Evolutionary conservation across 306 rosid species (phyloP), one percentile per base, ranked within the genome.

Genomic region (Delonix regia): DNA sequence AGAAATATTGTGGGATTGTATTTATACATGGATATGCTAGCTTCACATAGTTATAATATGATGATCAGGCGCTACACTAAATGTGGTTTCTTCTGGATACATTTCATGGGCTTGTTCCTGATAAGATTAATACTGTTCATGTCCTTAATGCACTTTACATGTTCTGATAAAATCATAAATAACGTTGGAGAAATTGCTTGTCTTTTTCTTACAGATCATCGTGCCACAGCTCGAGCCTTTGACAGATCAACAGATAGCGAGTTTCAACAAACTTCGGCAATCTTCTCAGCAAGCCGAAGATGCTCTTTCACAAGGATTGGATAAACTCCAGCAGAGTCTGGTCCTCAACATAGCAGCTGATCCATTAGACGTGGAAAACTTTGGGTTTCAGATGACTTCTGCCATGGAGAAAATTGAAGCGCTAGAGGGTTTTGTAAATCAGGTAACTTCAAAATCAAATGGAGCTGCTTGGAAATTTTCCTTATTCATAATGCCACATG

Each of bases 271-370:
- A 68, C 88, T 92, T 19, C 73, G 74, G 25, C 90, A 71, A 34
- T 92, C 97, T 4, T 92, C 92, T 52, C 96, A 86, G 87, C 96
- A 92, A 86, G 92, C 97, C 0, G 96, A 92, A 75, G 93, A 92
- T 36, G 96, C 92, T 13, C 92, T 92, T 42, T 79, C 97, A 33
- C 91, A 87, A 65, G 97, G 97, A 71, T 77, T 92, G 84, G 96
- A 90, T 7, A 92, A 92, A 82, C 86, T 92, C 13, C 92, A 89
- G 79, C 96, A 87, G 80, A 81, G 86, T 71, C 83, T 92, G 72
- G 85, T 86, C 33, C 75, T 66, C 60, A 67, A 75, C 85, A 78
- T 85, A 22, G 85, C 89, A 56, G 63, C 78, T 34, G 81, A 89
- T 83, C 74, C 87, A 36, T 55, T 83, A 53, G 72, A 60, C 55